Conservation (phyloP, 208 protist species). For the Leishmania guyanensis region DNA sequence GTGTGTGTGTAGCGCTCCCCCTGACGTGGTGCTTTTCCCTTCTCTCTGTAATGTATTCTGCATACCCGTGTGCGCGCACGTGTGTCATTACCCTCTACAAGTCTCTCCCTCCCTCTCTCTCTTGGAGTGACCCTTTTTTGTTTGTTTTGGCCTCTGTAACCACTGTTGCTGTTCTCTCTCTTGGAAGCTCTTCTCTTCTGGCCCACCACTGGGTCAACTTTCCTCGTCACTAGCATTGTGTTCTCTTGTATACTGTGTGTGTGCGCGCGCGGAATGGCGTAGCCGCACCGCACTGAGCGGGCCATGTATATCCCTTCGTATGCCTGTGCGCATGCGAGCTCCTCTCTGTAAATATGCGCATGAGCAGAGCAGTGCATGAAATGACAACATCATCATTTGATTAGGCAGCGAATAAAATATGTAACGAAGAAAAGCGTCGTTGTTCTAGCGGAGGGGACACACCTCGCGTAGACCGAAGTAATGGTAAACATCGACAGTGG, state of each 20-base stretch:
- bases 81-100: background rate
- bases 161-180: background rate
- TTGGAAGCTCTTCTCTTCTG: constrained; percentile 1
- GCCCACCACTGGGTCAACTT: too few species aligned
- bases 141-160: background rate
- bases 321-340: background rate
- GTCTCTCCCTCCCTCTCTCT: background rate
- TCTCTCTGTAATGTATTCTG: background rate
- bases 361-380: background rate
- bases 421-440: too few species aligned
- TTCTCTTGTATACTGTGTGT: background rate
- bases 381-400: background rate
- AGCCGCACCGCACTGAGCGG: background rate
- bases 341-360: background rate
- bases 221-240: too few species aligned
- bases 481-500: background rate
- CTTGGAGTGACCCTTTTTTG: too few species aligned
- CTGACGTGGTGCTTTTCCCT: background rate
- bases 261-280: background rate
- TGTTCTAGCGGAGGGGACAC: background rate
- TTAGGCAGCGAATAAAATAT: too few species aligned
- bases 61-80: background rate
- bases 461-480: background rate
- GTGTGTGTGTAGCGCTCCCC: background rate
- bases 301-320: background rate